phyloP scores from a whole-genome alignment of 306 rosid genomes.

The Psophocarpus tetragonolobus region DNA sequence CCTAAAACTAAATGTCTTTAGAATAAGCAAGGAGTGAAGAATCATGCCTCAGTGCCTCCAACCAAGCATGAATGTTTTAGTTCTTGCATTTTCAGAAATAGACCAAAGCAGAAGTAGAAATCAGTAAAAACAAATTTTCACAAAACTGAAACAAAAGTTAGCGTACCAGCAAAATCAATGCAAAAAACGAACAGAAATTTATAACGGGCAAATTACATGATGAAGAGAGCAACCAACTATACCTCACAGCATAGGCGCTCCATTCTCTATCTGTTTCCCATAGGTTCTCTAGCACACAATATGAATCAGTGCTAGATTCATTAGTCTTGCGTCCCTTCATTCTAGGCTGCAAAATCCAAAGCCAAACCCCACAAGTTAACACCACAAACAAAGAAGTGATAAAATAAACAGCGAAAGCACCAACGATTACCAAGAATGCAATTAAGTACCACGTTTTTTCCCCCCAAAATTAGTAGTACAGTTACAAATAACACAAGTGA shows the following conservation, averaged over 20 bases:
- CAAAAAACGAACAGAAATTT: background rate
- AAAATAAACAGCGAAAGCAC: no score
- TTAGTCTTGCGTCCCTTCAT: constrained; percentile 28
- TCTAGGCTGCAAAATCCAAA: constrained; percentile 32
- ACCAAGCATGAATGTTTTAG: background rate
- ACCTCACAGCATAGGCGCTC: constrained; percentile 63
- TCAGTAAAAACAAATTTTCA: background rate
- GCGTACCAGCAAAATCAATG: background rate
- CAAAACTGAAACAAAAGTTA: background rate
- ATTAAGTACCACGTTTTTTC: no score
- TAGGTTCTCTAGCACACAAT: constrained; percentile 49
- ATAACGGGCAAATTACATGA: background rate
- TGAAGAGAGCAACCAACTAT: constrained; percentile 24
- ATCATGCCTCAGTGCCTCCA: background rate
- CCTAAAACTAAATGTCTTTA: background rate
- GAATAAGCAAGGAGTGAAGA: background rate
- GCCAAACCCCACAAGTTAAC: background rate
- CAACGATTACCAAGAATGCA: no score
- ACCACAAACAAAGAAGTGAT: no score
- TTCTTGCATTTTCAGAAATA: background rate
- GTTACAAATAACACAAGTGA: no score
- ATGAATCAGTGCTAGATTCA: constrained; percentile 31
- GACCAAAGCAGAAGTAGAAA: background rate
- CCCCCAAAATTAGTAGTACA: no score
- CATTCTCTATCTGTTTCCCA: constrained; percentile 54